Conservation (phyloP, 257 asterid genomes). For the Paraleonurus japonicus region DNA sequence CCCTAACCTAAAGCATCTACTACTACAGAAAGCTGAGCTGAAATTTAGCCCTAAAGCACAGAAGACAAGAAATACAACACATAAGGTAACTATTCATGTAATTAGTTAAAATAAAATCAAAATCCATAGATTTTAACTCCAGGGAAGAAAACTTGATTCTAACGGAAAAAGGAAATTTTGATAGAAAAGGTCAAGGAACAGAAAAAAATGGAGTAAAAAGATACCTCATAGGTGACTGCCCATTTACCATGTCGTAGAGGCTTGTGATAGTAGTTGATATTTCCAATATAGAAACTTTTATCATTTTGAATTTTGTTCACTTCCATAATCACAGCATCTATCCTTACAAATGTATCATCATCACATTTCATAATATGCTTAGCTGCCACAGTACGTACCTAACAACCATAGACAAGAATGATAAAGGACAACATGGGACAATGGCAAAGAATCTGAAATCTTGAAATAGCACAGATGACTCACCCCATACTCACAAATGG, state of each 20-base stretch:
- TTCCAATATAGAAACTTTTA: conserved; percentile 79
- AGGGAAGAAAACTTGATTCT: neutral
- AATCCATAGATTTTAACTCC: neutral
- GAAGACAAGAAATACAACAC: conserved; percentile 1
- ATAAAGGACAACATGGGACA: conserved; percentile 8
- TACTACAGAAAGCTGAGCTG: neutral
- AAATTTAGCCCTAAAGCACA: neutral
- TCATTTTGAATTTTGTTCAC: conserved; percentile 51
- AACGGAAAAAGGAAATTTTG: neutral
- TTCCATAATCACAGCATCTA: conserved; percentile 78
- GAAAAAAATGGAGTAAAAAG: conserved; percentile 10
- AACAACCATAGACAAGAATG: conserved; percentile 25
- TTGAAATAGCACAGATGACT: conserved; percentile 31
- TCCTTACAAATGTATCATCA: conserved; percentile 93
- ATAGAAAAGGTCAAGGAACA: neutral
- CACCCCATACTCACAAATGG: conserved; percentile 97
- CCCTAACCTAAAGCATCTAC: conserved; percentile 6
- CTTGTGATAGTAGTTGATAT: conserved; percentile 85
- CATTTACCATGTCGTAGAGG: conserved; percentile 96
- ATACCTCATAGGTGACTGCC: conserved; percentile 98
- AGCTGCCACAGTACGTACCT: conserved; percentile 70
- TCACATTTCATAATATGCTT: conserved; percentile 93
- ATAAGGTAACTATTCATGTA: neutral
- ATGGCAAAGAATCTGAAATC: conserved; percentile 18
- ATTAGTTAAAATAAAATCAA: neutral